Evolutionary conservation across 331 rosid genomes (phyloP).

Genomic region (Ulmus americana): DNA sequence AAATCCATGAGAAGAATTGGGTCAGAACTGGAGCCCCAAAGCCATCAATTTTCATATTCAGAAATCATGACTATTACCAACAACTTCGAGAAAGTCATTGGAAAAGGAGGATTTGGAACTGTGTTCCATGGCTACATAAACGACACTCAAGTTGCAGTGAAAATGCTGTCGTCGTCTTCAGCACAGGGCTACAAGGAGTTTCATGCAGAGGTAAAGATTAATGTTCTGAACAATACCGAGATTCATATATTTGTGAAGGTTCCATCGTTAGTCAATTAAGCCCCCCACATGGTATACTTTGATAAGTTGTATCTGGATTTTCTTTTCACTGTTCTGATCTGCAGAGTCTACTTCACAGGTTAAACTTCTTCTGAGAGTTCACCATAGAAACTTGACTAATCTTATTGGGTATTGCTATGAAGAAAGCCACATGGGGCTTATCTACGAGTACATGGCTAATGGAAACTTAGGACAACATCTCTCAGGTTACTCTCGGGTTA

Average conservation of each 20-base stretch:
- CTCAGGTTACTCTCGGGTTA: constrained; percentile 15
- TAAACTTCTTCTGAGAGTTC: constrained; percentile 30
- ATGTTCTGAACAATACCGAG: background rate
- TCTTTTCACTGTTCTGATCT: background rate
- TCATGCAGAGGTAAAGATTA: constrained; percentile 6
- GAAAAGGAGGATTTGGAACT: constrained; percentile 12
- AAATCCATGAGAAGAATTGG: background rate
- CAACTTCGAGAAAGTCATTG: constrained; percentile 16
- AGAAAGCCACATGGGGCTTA: constrained; percentile 14
- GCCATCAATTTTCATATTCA: constrained; percentile 1
- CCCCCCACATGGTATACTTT: too few relatives aligned
- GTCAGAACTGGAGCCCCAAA: background rate
- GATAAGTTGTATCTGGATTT: background rate
- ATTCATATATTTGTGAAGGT: too few relatives aligned
- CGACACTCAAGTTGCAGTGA: constrained; percentile 11
- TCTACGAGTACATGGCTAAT: constrained; percentile 29
- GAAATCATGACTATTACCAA: constrained; percentile 10
- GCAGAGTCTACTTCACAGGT: constrained; percentile 9
- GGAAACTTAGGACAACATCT: constrained; percentile 22
- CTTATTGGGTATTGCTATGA: constrained; percentile 26
- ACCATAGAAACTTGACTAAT: constrained; percentile 26
- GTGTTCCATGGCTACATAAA: constrained; percentile 14
- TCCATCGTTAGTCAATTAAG: too few relatives aligned
- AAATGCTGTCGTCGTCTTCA: constrained; percentile 11
- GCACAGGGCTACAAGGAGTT: constrained; percentile 16